Conservation (phyloP, 768 basidiomycete genomes). For the Hydnum rufescens region DNA sequence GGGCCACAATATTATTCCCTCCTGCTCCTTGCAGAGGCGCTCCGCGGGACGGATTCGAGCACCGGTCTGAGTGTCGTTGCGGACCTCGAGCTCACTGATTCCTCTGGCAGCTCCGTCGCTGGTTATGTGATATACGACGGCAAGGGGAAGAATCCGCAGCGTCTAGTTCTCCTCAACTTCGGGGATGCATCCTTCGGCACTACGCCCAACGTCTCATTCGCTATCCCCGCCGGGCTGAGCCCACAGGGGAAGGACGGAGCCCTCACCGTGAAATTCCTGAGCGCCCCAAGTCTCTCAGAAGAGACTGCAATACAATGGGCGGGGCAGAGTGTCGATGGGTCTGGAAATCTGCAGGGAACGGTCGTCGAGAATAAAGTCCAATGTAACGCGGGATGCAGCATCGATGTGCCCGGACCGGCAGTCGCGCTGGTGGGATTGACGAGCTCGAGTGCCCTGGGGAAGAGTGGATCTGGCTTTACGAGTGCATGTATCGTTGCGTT, state of each 20-base stretch:
- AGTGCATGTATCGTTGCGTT: no score
- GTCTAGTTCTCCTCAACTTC: conserved; percentile 10
- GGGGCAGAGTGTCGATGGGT: not conserved
- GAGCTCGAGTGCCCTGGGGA: no score
- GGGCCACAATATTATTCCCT: conserved; percentile 10
- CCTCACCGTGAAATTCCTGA: not conserved
- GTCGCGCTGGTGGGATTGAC: not conserved
- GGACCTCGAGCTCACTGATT: conserved; percentile 3
- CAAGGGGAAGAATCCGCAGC: conserved; percentile 2
- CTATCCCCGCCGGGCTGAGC: no score
- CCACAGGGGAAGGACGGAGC: no score
- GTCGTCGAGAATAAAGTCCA: not conserved
- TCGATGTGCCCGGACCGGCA: not conserved
- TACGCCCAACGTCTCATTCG: no score
- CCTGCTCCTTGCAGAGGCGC: conserved; percentile 10
- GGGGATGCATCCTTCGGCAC: no score
- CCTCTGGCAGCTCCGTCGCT: conserved; percentile 4
- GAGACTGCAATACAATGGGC: not conserved
- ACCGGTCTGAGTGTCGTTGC: conserved; percentile 3
- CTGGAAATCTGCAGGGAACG: not conserved
- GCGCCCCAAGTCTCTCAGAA: not conserved
- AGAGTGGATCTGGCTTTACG: no score
- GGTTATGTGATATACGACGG: conserved; percentile 9
- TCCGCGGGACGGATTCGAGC: not conserved
- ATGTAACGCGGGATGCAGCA: not conserved